Base-by-base conservation (phyloP, 148 eudicot genomes). In the Oxyria digyna region DNA sequence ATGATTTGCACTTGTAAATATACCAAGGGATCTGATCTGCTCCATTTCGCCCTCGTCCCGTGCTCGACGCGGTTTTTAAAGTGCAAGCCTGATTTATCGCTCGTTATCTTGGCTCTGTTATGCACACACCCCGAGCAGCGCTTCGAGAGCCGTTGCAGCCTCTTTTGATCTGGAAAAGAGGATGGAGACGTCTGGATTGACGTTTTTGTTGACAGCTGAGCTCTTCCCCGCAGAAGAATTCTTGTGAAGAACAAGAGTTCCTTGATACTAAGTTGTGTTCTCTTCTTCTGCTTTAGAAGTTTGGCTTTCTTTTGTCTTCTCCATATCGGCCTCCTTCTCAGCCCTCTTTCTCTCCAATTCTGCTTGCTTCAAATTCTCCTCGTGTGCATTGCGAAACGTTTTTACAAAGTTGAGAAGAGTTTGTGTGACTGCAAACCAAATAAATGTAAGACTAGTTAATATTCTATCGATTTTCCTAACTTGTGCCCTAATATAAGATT, bases 301-400 rank as follows among this genome's bases (percentile, higher is more conserved):
- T 71, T 74, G 66, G 48, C 84, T 85, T 82, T 84, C 83, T 42
- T 80, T 77, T 50, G 79, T 71, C 81, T 81, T 81, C 80, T 88
- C 97, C 80, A 74, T 77, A 76, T 88, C 93, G n/a, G 81, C 82
- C 76, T 91, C 96, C 76, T 85, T 91, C 69, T 81, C 88, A 42
- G 91, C 93, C 79, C 85, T 91, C 83, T 87, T 91, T 78, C 75
- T 87, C 57, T 89, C 97, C 71, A 83, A 74, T 76, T 91, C 97
- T 26, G 86, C 96, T 75, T 85, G 93, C 78, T 91, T 91, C 68
- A 74, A 74, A 68, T 91, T 91, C 81, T 91, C 97, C 24, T 91
- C 93, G 55, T 91, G 97, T 38, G 92, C 90, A 81, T 87, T 91
- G 43, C 84, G 81, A 76, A 85, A 89, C 77, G 85, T 55, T 78